Percentiles rank a stretch among this genome's conserved stretches.
These are phyloP conservation scores for Marasmius oreades DNA, from an alignment of 1,284 basidiomycete species.

Conservation along the genomic window DNA sequence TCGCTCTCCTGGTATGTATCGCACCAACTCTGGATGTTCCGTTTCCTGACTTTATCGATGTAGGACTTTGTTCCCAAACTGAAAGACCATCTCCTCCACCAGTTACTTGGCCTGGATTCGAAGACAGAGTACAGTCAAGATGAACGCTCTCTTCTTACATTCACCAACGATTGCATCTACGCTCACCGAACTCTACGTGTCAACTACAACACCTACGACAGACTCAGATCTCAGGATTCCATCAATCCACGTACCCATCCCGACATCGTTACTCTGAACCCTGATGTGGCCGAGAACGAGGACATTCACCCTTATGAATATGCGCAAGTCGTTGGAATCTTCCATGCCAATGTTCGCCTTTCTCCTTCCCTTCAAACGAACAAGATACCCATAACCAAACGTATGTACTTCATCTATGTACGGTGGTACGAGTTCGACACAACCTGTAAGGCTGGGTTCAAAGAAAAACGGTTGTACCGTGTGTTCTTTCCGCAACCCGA, in stretches of 20 bases:
- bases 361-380: neutral
- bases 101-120: neutral
- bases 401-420: neutral
- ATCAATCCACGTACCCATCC: conserved; percentile 4
- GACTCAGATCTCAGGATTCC: conserved; percentile 4
- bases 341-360: too few relatives aligned
- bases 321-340: too few relatives aligned
- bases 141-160: conserved; percentile 2
- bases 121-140: too few relatives aligned
- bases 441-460: conserved; percentile 11
- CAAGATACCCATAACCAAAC: neutral
- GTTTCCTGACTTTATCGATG: neutral
- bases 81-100: conserved; percentile 4
- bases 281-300: too few relatives aligned
- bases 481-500: conserved; percentile 19
- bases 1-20: neutral
- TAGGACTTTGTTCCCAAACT: conserved; percentile 2
- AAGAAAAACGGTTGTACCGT: conserved; percentile 11
- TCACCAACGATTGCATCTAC: conserved; percentile 15
- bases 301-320: too few relatives aligned
- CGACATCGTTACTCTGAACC: neutral
- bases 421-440: conserved; percentile 6
- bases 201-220: conserved; percentile 23
- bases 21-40: neutral
- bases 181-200: conserved; percentile 14